phyloP scores from a whole-genome alignment of 2,329 filamentous ascomycete species.

The Monosporascus sp. region DNA sequence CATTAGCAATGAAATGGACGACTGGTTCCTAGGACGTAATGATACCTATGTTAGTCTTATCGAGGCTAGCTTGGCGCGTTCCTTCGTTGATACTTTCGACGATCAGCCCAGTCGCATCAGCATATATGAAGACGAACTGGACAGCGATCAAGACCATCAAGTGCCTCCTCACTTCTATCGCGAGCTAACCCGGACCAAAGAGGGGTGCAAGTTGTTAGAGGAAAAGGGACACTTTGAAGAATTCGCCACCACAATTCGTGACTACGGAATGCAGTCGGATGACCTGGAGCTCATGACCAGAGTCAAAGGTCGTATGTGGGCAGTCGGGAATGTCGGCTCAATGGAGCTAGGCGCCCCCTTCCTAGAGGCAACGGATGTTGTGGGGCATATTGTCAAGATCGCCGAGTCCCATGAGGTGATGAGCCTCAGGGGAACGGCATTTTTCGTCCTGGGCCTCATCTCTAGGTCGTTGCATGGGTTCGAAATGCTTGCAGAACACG shows the following conservation, averaged over 20 bases:
- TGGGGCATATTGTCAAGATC: conserved; percentile 80
- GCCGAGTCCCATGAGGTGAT: conserved; percentile 84
- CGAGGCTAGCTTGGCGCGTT: conserved; percentile 87
- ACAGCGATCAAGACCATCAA: conserved; percentile 51
- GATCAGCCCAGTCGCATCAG: conserved; percentile 53
- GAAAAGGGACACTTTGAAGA: conserved; percentile 96
- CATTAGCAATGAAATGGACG: conserved; percentile 99
- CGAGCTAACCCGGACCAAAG: conserved; percentile 84
- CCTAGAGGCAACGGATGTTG: conserved; percentile 82
- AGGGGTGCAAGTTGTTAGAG: conserved; percentile 83
- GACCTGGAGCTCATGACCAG: conserved; percentile 84
- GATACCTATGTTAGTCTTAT: conserved; percentile 93
- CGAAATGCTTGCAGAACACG: conserved; percentile 81
- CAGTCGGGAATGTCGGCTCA: conserved; percentile 93
- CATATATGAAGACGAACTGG: conserved; percentile 52
- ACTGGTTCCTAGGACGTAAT: conserved; percentile 97
- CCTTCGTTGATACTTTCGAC: conserved; percentile 65
- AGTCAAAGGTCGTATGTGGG: conserved; percentile 96
- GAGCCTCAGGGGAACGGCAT: conserved; percentile 90
- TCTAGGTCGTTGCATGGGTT: conserved; percentile 88
- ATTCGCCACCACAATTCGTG: conserved; percentile 81
- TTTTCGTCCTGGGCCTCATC: conserved; percentile 90
- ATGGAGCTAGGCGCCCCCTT: conserved; percentile 97
- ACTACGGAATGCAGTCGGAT: conserved; percentile 78
- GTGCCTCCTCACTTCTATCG: conserved; percentile 98